Percentiles rank a stretch among this genome's conserved stretches.
phyloP scores from a whole-genome alignment of 495 filamentous ascomycete species.

The Parathielavia appendiculata region DNA sequence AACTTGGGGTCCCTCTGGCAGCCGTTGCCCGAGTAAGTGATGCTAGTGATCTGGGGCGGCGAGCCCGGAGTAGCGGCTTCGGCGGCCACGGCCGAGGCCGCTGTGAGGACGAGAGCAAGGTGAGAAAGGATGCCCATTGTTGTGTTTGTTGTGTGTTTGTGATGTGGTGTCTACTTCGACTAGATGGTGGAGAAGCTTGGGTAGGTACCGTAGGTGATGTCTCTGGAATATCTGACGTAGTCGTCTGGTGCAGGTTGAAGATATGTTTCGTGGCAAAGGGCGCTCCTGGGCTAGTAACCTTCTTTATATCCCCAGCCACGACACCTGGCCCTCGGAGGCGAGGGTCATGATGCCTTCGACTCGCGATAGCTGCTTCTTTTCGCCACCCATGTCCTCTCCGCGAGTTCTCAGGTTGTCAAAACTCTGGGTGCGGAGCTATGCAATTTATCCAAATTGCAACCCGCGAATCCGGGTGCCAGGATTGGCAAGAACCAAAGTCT shows the following conservation, averaged over 20 bases:
- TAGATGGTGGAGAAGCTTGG: too few relatives aligned
- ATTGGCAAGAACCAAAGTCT: slow-evolving; percentile 27
- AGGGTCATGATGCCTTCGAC: neutral
- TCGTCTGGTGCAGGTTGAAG: neutral
- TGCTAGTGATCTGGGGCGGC: slow-evolving; percentile 30
- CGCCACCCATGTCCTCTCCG: slow-evolving; percentile 14
- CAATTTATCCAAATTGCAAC: slow-evolving; percentile 35
- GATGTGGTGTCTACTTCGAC: neutral
- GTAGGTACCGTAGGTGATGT: too few relatives aligned
- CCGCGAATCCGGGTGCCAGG: slow-evolving; percentile 35
- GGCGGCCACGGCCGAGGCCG: slow-evolving; percentile 20
- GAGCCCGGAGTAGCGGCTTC: slow-evolving; percentile 18
- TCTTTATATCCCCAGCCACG: slow-evolving; percentile 14
- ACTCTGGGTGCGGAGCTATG: slow-evolving; percentile 25
- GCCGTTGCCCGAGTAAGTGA: slow-evolving; percentile 39
- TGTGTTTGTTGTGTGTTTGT: neutral
- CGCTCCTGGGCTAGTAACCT: neutral
- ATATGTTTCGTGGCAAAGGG: neutral
- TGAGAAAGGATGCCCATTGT: slow-evolving; percentile 30
- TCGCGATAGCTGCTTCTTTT: neutral
- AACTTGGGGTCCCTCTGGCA: slow-evolving; percentile 33
- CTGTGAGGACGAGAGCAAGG: slow-evolving; percentile 27
- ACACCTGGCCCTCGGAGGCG: neutral
- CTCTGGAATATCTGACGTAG: neutral
- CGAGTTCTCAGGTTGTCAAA: slow-evolving; percentile 8